phyloP scores from a whole-genome alignment of 2,329 filamentous ascomycete species.

The Arthrinium puccinioides region DNA sequence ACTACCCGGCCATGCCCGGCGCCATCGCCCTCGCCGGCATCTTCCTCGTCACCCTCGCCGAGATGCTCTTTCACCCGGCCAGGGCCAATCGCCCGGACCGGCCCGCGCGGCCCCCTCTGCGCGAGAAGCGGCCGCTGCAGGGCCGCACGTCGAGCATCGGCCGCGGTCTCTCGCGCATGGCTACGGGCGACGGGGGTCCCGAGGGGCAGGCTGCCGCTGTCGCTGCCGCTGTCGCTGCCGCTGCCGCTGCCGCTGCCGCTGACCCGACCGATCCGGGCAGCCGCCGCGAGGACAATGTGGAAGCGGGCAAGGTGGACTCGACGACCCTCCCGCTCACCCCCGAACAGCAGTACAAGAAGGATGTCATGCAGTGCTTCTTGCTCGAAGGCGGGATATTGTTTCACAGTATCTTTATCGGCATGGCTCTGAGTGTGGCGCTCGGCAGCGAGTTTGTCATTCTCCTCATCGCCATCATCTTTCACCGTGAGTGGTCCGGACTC shows the following conservation, averaged over 20 bases:
- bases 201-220: not conserved
- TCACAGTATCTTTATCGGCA: conserved; percentile 53
- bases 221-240: not conserved
- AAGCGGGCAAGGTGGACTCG: not conserved
- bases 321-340: not conserved
- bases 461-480: conserved; percentile 47
- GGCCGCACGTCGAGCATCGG: conserved; percentile 27
- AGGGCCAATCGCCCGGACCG: conserved; percentile 17
- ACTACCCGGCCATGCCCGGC: conserved; percentile 38
- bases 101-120: conserved; percentile 13
- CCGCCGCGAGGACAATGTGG: not conserved
- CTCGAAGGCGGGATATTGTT: conserved; percentile 59
- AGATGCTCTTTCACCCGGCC: conserved; percentile 47
- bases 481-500: conserved; percentile 22
- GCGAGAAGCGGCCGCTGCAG: conserved; percentile 15
- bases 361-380: conserved; percentile 51
- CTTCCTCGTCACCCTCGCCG: conserved; percentile 41
- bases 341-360: conserved; percentile 32
- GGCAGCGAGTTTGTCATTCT: conserved; percentile 43
- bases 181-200: not conserved
- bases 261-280: not conserved
- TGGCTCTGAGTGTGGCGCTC: conserved; percentile 47
- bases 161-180: conserved; percentile 20
- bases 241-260: not conserved
- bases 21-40: conserved; percentile 36